phyloP scores from a whole-genome alignment of 1,139 yeast genomes.

The Yamadazyma dendronema region DNA sequence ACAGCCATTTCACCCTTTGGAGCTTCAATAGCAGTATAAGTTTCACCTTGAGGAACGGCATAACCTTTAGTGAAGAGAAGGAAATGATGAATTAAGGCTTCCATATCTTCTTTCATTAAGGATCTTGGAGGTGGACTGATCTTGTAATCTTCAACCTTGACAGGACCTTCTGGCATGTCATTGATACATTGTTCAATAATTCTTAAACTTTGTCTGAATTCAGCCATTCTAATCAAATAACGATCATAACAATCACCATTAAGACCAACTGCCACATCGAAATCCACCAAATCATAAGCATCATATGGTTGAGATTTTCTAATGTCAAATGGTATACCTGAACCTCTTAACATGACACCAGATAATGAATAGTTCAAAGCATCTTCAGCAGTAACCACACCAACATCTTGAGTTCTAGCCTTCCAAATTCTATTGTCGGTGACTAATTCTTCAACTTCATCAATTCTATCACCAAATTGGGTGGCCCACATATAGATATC shows the following conservation, averaged over 20 bases:
- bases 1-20: slow-evolving; percentile 97
- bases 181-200: slow-evolving; percentile 88
- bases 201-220: slow-evolving; percentile 87
- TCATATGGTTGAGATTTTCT: slow-evolving; percentile 89
- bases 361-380: slow-evolving; percentile 79
- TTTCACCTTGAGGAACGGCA: slow-evolving; percentile 88
- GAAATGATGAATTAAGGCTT: slow-evolving; percentile 87
- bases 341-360: slow-evolving; percentile 90
- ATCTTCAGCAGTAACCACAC: slow-evolving; percentile 81
- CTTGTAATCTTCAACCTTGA: slow-evolving; percentile 87
- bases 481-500: slow-evolving; percentile 97
- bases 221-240: slow-evolving; percentile 85
- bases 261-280: slow-evolving; percentile 81
- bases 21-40: slow-evolving; percentile 89
- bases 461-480: slow-evolving; percentile 90
- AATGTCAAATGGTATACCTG: slow-evolving; percentile 84
- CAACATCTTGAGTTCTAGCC: slow-evolving; percentile 80
- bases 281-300: slow-evolving; percentile 83
- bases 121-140: slow-evolving; percentile 80
- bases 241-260: slow-evolving; percentile 94
- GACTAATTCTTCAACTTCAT: slow-evolving; percentile 84
- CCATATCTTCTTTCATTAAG: slow-evolving; percentile 90
- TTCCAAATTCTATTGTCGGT: slow-evolving; percentile 94
- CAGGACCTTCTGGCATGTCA: slow-evolving; percentile 91
- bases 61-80: slow-evolving; percentile 85